Evolutionary conservation across 2,329 filamentous ascomycete genomes (phyloP).

Genomic region (Fusarium irregulare): DNA sequence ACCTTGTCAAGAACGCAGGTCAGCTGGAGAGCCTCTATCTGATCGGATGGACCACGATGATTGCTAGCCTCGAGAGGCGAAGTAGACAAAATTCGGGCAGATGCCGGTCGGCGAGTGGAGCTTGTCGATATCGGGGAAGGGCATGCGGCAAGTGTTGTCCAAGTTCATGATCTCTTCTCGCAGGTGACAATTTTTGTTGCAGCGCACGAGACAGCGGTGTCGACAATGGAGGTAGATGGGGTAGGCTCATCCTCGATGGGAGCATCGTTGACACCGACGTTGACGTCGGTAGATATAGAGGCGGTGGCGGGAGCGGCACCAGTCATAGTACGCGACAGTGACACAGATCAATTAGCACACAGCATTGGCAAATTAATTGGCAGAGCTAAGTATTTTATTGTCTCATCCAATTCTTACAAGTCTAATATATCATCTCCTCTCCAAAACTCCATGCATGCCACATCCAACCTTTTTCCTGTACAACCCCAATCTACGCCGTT

Average conservation of each 20-base stretch:
- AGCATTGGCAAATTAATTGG: too few species aligned
- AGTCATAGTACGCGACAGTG: background rate
- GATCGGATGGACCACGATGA: too few species aligned
- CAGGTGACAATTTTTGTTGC: background rate
- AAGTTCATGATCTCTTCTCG: too few species aligned
- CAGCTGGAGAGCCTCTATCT: too few species aligned
- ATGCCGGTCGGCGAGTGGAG: too few species aligned
- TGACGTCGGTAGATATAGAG: too few species aligned
- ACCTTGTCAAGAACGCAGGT: too few species aligned
- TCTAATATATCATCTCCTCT: conserved; percentile 24
- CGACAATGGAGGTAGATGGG: background rate
- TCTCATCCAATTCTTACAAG: conserved; percentile 30
- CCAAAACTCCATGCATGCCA: conserved; percentile 30
- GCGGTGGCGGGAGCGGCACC: background rate
- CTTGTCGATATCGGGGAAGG: too few species aligned
- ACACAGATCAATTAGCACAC: background rate
- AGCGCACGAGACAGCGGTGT: background rate
- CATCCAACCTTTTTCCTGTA: conserved; percentile 21
- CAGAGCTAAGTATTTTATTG: background rate
- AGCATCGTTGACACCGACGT: too few species aligned
- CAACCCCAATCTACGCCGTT: conserved; percentile 24
- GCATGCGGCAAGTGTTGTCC: too few species aligned
- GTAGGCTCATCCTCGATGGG: background rate
- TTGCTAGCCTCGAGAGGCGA: too few species aligned
- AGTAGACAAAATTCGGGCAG: too few species aligned